Percentiles rank a stretch among this genome's conserved stretches.
phyloP scores from a whole-genome alignment of 306 rosid genomes.

The Quercus suber region DNA sequence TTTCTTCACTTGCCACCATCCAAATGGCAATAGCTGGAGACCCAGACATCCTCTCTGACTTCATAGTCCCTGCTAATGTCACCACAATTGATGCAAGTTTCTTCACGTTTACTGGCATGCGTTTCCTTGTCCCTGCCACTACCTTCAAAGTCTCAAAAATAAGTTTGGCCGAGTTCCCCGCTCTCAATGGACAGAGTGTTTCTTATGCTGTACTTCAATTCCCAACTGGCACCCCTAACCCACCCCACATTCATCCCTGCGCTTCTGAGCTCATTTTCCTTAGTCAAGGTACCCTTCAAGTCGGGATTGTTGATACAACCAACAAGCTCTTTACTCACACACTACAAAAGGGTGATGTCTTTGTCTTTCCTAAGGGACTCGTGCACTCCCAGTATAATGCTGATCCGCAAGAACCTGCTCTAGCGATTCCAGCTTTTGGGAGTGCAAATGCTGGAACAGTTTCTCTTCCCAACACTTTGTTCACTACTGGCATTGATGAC shows the following conservation, averaged over 20 bases:
- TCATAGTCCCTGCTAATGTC: slow-evolving; percentile 23
- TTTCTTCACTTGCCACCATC: slow-evolving; percentile 15
- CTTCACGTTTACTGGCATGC: slow-evolving; percentile 49
- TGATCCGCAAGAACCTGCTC: not conserved
- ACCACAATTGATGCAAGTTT: slow-evolving; percentile 21
- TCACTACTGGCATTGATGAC: slow-evolving; percentile 37
- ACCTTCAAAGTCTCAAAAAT: slow-evolving; percentile 39
- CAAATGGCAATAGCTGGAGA: slow-evolving; percentile 34
- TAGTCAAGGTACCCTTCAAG: slow-evolving; percentile 34
- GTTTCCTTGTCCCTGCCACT: slow-evolving; percentile 16
- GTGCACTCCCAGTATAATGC: slow-evolving; percentile 49
- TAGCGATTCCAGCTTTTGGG: slow-evolving; percentile 47
- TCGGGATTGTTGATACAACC: slow-evolving; percentile 46
- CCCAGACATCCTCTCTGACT: slow-evolving; percentile 44
- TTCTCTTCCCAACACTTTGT: slow-evolving; percentile 36
- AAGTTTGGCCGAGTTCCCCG: slow-evolving; percentile 38
- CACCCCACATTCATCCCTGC: slow-evolving; percentile 60
- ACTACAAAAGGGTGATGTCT: slow-evolving; percentile 39
- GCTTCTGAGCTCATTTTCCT: slow-evolving; percentile 47
- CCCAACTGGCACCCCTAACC: slow-evolving; percentile 35
- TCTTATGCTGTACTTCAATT: slow-evolving; percentile 19
- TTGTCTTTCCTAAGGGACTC: slow-evolving; percentile 54
- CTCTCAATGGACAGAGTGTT: slow-evolving; percentile 38
- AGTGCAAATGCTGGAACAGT: slow-evolving; percentile 42
- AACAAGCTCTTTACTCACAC: slow-evolving; percentile 46